These are phyloP conservation scores for Fusarium sulawesiense DNA, from an alignment of 2,329 filamentous ascomycete species.

Conservation along the genomic window DNA sequence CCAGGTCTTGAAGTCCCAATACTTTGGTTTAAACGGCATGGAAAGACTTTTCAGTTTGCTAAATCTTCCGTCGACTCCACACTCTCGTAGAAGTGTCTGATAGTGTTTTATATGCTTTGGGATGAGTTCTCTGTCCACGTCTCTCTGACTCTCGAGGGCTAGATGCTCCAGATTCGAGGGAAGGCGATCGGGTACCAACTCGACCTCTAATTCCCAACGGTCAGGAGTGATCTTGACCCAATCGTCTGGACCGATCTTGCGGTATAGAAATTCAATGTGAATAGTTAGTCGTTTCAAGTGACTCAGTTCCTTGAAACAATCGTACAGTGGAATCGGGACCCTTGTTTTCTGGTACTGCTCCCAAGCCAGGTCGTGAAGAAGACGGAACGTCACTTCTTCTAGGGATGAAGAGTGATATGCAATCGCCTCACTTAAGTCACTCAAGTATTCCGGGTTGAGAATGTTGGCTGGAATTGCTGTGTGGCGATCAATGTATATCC, in stretches of 20 bases:
- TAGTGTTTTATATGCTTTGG: not conserved
- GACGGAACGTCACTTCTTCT: not conserved
- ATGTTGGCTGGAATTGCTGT: not conserved
- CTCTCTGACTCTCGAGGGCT: not conserved
- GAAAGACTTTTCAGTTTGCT: not conserved
- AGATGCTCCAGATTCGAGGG: not conserved
- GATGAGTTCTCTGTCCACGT: no score
- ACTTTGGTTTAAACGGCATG: not conserved
- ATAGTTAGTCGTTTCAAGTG: not conserved
- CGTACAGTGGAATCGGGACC: rapidly evolving
- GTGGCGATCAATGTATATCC: not conserved
- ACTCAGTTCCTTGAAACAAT: not conserved
- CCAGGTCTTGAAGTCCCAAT: no score
- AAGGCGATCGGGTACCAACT: not conserved
- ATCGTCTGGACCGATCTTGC: not conserved
- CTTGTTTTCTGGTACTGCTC: not conserved
- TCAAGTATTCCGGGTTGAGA: not conserved
- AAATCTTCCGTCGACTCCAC: not conserved
- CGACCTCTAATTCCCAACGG: not conserved
- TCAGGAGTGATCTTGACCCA: no score
- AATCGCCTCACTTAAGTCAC: not conserved
- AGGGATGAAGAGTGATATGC: not conserved
- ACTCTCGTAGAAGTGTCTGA: not conserved
- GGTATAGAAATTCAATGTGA: not conserved
- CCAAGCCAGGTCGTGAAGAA: not conserved